Evolutionary conservation across 148 eudicot genomes (phyloP), one percentile per base, ranked within the genome.

Genomic region (Dysphania ambrosioides): DNA sequence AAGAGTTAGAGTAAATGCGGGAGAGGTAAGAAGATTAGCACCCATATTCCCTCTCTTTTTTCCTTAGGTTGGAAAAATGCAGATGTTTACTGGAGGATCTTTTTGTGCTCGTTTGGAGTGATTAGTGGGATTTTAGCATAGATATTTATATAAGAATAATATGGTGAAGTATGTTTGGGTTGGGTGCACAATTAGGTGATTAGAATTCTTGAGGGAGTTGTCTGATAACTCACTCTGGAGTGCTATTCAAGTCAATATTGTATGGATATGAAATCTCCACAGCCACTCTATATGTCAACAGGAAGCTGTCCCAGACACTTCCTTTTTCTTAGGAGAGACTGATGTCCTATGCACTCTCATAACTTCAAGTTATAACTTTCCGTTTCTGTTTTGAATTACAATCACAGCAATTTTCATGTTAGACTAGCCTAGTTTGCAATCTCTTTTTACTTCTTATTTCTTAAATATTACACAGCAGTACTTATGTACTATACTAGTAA

Each of bases 141-240:
- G 53, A 15, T 61, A 36, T 76, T 68, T 68, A 68, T 68, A 75
- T 38, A 75, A 62, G 63, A 53, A 18, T 56, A 23, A 61, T 32
- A n/a, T 23, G 32, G 58, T 32, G 13, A 59, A 11, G 19, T 59
- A 26, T 41, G 44, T 47, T 60, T 24, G n/a, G 13, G 75, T 30
- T 77, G 67, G 59, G 70, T 62, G 44, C 27, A 30, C 56, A 47
- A 79, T 79, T 79, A 59, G 82, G 78, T 79, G 82, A 79, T 51
- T 68, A 47, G 51, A 35, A 66, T 8, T 40, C 6, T 71, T 38
- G 32, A 63, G 53, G 75, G 34, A 47, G 29, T 59, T 56, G 61
- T 77, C 74, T n/a, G n/a, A n/a, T n/a, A n/a, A 70, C 49, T 76
- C 31, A 61, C 58, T 68, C 16, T 73, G 11, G 81, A 79, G 82